These are phyloP conservation scores for Hypoxylon subgilvum DNA, from an alignment of 495 filamentous ascomycete species.

Conservation along the genomic window DNA sequence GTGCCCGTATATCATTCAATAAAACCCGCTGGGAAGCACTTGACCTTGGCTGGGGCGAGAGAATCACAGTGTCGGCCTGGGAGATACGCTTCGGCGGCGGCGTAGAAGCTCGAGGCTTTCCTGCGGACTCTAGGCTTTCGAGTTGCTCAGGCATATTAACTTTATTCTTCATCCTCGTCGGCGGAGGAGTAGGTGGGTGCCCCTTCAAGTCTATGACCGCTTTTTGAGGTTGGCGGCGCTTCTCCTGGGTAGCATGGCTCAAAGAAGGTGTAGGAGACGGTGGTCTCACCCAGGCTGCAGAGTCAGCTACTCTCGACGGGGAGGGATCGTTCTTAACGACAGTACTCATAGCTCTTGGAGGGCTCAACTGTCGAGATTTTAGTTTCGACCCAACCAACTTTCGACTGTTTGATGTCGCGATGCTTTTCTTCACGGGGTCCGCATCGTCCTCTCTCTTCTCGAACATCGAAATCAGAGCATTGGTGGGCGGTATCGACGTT, in stretches of 20 bases:
- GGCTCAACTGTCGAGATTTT: constrained; percentile 28
- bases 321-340: constrained; percentile 27
- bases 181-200: constrained; percentile 32
- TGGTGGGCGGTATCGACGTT: constrained; percentile 61
- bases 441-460: constrained; percentile 50
- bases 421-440: constrained; percentile 49
- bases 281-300: constrained; percentile 18
- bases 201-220: constrained; percentile 4
- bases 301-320: constrained; percentile 27
- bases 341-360: constrained; percentile 33
- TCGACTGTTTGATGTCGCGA: constrained; percentile 4
- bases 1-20: constrained; percentile 14
- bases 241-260: background rate
- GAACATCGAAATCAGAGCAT: constrained; percentile 66
- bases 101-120: constrained; percentile 17
- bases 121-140: constrained; percentile 1
- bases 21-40: constrained; percentile 25
- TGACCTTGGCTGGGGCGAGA: constrained; percentile 28
- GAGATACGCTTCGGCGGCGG: constrained; percentile 16
- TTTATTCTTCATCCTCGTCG: constrained; percentile 26
- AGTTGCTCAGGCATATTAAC: constrained; percentile 1
- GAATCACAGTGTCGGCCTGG: constrained; percentile 14
- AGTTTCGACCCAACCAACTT: constrained; percentile 30
- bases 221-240: constrained; percentile 5
- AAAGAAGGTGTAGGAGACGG: constrained; percentile 15